Conservation (phyloP, 345 rosid species). For the Turnera subulata region DNA sequence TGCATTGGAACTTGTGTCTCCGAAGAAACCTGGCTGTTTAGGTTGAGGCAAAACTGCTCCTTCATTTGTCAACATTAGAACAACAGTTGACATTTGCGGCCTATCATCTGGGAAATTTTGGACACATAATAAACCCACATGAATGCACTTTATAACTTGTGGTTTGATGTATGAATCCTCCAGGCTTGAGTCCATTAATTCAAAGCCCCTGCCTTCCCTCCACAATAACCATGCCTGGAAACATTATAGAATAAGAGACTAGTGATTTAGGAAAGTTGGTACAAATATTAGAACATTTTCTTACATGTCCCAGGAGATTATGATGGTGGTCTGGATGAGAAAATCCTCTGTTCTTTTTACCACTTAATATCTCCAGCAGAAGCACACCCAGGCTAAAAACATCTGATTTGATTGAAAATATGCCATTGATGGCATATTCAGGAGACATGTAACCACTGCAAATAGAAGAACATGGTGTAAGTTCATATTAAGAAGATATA, state of each 20-base stretch:
- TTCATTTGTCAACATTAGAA: conserved; percentile 4
- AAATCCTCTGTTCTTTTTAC: neutral
- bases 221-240: conserved; percentile 13
- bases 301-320: conserved; percentile 5
- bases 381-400: conserved; percentile 2
- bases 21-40: conserved; percentile 3
- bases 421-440: too few relatives aligned
- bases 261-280: neutral
- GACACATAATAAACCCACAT: neutral
- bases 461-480: too few relatives aligned
- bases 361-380: neutral
- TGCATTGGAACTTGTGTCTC: neutral
- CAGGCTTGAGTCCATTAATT: neutral
- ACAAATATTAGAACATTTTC: neutral
- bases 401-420: neutral
- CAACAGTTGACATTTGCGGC: neutral
- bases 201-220: conserved; percentile 11
- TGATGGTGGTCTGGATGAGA: neutral
- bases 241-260: neutral
- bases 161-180: neutral
- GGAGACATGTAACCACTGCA: too few relatives aligned
- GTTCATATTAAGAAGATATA: too few relatives aligned
- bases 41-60: conserved; percentile 1
- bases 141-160: neutral
- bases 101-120: neutral